Conservation (phyloP, 2,329 filamentous ascomycete species). For the Colletotrichum sp. region DNA sequence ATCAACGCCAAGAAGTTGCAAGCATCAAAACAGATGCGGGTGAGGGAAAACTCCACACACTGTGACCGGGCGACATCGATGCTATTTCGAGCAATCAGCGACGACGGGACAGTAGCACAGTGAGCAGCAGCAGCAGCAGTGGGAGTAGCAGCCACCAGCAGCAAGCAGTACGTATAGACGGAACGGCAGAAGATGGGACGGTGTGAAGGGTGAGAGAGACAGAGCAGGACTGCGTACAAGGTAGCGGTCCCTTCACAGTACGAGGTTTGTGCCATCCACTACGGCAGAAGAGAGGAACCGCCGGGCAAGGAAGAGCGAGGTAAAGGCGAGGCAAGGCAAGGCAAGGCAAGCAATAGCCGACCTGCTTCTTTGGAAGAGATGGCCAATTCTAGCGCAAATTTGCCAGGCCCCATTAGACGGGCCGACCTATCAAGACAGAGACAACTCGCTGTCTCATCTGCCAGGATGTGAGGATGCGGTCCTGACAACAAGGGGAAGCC, state of each 20-base stretch:
- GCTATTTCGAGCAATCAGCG: slow-evolving; percentile 19
- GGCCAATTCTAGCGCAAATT: slow-evolving; percentile 21
- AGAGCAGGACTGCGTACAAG: not conserved
- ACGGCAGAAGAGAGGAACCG: not conserved
- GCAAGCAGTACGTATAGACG: not conserved
- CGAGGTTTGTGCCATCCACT: not conserved
- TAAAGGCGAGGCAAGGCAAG: not conserved
- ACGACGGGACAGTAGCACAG: not conserved
- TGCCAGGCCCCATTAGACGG: slow-evolving; percentile 21
- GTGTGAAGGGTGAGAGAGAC: not conserved
- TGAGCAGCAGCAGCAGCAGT: not conserved
- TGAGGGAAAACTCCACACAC: slow-evolving; percentile 21
- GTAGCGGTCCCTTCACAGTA: not conserved
- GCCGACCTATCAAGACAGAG: slow-evolving; percentile 23
- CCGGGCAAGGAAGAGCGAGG: not conserved
- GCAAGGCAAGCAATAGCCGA: slow-evolving; percentile 5
- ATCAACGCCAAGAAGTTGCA: slow-evolving; percentile 23
- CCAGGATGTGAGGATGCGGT: slow-evolving; percentile 19
- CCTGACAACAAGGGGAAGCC: slow-evolving; percentile 22
- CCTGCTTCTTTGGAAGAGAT: slow-evolving; percentile 7
- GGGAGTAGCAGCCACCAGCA: not conserved
- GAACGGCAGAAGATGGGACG: not conserved
- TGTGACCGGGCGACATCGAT: slow-evolving; percentile 20
- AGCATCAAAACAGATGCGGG: slow-evolving; percentile 23
- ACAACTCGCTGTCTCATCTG: slow-evolving; percentile 22